These are phyloP conservation scores for Brassica balearica DNA, from an alignment of 441 rosid genomes.

Conservation along the genomic window DNA sequence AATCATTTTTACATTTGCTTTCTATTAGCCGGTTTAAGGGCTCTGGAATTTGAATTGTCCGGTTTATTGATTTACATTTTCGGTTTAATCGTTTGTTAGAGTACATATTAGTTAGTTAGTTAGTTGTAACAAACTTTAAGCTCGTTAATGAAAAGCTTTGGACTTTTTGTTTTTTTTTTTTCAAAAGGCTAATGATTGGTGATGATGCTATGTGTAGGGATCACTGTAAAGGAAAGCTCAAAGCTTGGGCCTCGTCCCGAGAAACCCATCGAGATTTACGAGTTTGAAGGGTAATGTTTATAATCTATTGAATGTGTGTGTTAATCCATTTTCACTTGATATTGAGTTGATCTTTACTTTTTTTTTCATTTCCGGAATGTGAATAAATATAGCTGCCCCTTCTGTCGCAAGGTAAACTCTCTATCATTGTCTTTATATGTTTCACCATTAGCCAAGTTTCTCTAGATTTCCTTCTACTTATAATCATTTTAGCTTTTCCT, in stretches of 20 bases:
- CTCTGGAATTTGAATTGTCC: too few species aligned
- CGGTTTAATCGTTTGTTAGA: too few species aligned
- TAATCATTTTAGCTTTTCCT: too few species aligned
- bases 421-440: too few species aligned
- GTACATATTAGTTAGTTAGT: too few species aligned
- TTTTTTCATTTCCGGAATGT: slow-evolving; percentile 36
- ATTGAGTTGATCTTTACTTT: slow-evolving; percentile 38
- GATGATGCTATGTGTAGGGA: slow-evolving; percentile 62
- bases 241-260: slow-evolving; percentile 90
- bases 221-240: slow-evolving; percentile 74
- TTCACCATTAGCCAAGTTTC: too few species aligned
- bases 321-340: slow-evolving; percentile 2
- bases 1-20: background rate
- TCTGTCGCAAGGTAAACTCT: slow-evolving; percentile 87
- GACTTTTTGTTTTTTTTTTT: background rate
- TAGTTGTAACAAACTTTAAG: too few species aligned
- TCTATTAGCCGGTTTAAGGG: too few species aligned
- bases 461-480: background rate
- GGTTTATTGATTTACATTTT: too few species aligned
- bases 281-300: slow-evolving; percentile 79
- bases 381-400: slow-evolving; percentile 73
- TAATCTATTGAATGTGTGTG: background rate
- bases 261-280: slow-evolving; percentile 93
- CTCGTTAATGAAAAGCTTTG: background rate
- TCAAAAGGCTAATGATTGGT: background rate